Percentiles rank a stretch among this genome's conserved stretches.
These are phyloP conservation scores for Rhizopogon sp. DNA, from an alignment of 768 basidiomycete species.

Conservation along the genomic window DNA sequence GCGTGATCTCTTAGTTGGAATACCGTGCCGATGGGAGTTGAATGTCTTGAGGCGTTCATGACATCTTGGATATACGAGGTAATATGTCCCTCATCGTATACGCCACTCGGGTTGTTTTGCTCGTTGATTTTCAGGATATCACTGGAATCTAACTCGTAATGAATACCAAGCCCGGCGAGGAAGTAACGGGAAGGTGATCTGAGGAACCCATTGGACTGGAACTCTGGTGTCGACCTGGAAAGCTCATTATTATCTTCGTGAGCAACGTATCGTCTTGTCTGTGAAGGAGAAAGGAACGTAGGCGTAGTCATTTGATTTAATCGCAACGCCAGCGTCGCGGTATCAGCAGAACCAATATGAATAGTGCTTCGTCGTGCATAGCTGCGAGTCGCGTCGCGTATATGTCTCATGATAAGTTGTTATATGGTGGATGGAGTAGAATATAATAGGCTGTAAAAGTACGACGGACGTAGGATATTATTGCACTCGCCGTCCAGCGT, in stretches of 20 bases:
- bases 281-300: conserved; percentile 26
- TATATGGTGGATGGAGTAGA: conserved; percentile 8
- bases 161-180: conserved; percentile 25
- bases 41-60: not conserved
- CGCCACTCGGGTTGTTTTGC: too few relatives aligned
- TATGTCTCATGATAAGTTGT: conserved; percentile 17
- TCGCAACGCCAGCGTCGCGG: conserved; percentile 29
- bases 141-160: conserved; percentile 1
- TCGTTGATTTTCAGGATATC: not conserved
- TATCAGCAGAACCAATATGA: conserved; percentile 6
- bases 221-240: conserved; percentile 8
- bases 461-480: too few relatives aligned
- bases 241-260: not conserved
- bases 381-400: conserved; percentile 17
- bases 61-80: not conserved
- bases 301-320: conserved; percentile 10
- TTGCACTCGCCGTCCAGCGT: not conserved
- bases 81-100: not conserved
- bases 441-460: conserved; percentile 3
- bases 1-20: not conserved
- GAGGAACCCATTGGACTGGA: conserved; percentile 27
- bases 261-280: conserved; percentile 7
- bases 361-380: conserved; percentile 8
- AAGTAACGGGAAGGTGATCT: conserved; percentile 4
- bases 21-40: not conserved